A percentile compares a stretch with the other conserved stretches of the same genome.
phyloP scores from a whole-genome alignment of 2,329 filamentous ascomycete species.

The Lasiodiplodia citricola region DNA sequence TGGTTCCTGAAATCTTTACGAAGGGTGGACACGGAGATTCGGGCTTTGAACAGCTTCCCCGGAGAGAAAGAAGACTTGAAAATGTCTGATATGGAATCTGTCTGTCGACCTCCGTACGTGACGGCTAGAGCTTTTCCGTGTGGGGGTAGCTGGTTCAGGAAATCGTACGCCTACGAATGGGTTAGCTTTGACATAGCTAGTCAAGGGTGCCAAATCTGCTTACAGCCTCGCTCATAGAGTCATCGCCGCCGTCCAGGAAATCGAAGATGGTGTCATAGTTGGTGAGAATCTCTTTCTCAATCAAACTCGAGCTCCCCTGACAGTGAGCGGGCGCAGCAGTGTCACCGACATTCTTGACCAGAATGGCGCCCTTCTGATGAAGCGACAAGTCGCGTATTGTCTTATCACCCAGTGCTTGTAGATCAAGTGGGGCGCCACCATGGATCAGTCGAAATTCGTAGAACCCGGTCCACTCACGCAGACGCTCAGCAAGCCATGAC shows the following conservation, averaged over 20 bases:
- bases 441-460: conserved; percentile 76
- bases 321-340: conserved; percentile 2
- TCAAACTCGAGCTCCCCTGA: conserved; percentile 36
- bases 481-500: conserved; percentile 61
- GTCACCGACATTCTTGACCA: conserved; percentile 9
- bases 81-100: conserved; percentile 9
- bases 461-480: conserved; percentile 75
- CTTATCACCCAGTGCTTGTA: conserved; percentile 49
- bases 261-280: conserved; percentile 86
- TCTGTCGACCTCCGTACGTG: conserved; percentile 9
- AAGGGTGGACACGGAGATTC: conserved; percentile 32
- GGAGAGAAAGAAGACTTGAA: conserved; percentile 39
- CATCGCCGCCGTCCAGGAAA: conserved; percentile 72
- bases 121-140: conserved; percentile 35
- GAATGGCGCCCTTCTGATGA: conserved; percentile 34
- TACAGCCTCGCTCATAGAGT: conserved; percentile 47
- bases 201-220: background rate
- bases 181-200: conserved; percentile 28
- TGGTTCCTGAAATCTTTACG: conserved; percentile 36
- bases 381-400: conserved; percentile 73
- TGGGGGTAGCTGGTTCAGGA: conserved; percentile 40
- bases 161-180: conserved; percentile 39
- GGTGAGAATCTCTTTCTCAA: conserved; percentile 80
- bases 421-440: conserved; percentile 53
- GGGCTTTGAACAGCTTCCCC: conserved; percentile 42